phyloP scores from a whole-genome alignment of 2,329 filamentous ascomycete species.

The Phialemoniopsis sp. region DNA sequence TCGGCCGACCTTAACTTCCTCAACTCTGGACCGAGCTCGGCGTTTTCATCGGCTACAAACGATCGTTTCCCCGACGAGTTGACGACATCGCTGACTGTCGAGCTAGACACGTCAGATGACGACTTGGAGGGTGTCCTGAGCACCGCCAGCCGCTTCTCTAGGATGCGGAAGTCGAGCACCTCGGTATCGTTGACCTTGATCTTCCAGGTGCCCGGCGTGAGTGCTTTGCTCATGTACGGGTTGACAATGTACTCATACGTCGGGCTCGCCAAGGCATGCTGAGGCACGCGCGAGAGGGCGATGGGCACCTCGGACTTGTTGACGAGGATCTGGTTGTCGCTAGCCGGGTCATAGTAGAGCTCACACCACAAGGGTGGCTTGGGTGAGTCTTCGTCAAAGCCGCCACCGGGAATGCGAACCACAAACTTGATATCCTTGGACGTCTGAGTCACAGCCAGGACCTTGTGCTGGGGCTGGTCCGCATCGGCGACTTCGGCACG shows the following conservation, averaged over 20 bases:
- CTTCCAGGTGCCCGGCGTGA: slow-evolving; percentile 53
- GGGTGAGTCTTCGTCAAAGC: slow-evolving; percentile 31
- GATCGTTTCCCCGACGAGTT: slow-evolving; percentile 49
- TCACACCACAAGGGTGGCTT: slow-evolving; percentile 54
- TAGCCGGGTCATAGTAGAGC: slow-evolving; percentile 55
- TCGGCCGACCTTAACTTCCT: slow-evolving; percentile 36
- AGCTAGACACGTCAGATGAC: slow-evolving; percentile 11
- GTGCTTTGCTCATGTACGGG: slow-evolving; percentile 36
- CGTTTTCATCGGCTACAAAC: slow-evolving; percentile 38
- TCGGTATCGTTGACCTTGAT: slow-evolving; percentile 44
- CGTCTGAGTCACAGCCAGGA: slow-evolving; percentile 57
- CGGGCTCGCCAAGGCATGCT: slow-evolving; percentile 29
- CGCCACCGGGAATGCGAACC: slow-evolving; percentile 44
- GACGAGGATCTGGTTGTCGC: slow-evolving; percentile 52
- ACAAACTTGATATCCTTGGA: slow-evolving; percentile 57
- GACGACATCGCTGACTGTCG: slow-evolving; percentile 20
- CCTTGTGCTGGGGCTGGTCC: slow-evolving; percentile 49
- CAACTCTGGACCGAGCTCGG: slow-evolving; percentile 23
- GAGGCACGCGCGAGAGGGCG: slow-evolving; percentile 39
- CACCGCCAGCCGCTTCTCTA: slow-evolving; percentile 47
- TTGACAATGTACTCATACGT: slow-evolving; percentile 26
- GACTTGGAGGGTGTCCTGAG: slow-evolving; percentile 23
- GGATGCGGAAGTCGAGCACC: slow-evolving; percentile 53
- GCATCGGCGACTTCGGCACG: slow-evolving; percentile 48
- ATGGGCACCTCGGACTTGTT: slow-evolving; percentile 54